Percentiles rank a stretch among this genome's conserved stretches.
phyloP scores from a whole-genome alignment of 2,329 filamentous ascomycete species.

The Aspergillus sp. region DNA sequence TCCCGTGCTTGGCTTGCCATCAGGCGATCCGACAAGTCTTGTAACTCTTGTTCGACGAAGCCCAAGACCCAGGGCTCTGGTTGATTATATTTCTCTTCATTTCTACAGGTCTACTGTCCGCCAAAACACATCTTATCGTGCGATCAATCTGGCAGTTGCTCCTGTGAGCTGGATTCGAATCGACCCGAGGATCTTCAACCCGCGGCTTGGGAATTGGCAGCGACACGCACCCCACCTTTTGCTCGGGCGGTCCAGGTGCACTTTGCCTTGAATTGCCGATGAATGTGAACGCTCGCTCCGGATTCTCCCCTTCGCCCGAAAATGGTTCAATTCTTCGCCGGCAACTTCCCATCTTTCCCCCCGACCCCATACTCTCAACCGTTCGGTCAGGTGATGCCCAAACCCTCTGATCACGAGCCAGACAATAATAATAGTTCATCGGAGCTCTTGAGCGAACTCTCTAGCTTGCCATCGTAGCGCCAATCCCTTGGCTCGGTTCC shows the following conservation, averaged over 20 bases:
- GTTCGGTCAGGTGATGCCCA: constrained; percentile 6
- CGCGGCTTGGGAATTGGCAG: constrained; percentile 1
- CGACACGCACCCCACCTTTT: constrained; percentile 3
- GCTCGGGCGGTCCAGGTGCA: constrained; percentile 1
- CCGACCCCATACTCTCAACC: background rate
- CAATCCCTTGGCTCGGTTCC: background rate
- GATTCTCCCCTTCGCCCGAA: constrained; percentile 32
- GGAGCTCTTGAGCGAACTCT: background rate
- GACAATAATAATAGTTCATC: background rate
- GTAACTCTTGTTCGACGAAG: background rate
- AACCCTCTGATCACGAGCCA: background rate
- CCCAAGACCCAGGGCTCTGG: background rate
- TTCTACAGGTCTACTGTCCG: background rate
- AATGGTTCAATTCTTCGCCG: constrained; percentile 23
- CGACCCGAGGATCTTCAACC: constrained; percentile 6
- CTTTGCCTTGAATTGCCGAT: constrained; percentile 15
- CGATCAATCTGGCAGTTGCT: background rate
- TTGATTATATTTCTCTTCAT: background rate
- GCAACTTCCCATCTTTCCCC: background rate
- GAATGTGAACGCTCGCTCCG: constrained; percentile 22
- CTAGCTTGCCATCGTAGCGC: background rate
- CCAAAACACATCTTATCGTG: background rate
- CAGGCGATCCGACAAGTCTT: background rate
- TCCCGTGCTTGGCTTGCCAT: constrained; percentile 19
- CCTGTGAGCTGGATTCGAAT: background rate